phyloP scores from a whole-genome alignment of 106 monocot species.

The Hemerocallis citrina region DNA sequence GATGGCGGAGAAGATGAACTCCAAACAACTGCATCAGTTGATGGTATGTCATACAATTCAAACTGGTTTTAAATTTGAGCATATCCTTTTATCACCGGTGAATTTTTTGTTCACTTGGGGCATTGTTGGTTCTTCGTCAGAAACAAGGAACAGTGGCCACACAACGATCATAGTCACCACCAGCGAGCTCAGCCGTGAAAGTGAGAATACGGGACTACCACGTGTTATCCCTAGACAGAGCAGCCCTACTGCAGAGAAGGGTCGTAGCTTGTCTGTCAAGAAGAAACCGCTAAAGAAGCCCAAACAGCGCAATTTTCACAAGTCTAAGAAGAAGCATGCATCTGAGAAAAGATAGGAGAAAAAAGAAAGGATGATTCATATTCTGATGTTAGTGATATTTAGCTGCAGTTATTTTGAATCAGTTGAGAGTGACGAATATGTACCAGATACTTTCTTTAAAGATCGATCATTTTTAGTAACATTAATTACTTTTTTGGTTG shows the following conservation, averaged over 20 bases:
- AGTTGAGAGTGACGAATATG: too few species aligned
- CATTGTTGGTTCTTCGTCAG: slow-evolving; percentile 1
- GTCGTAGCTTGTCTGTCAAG: neutral
- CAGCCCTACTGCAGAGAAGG: slow-evolving; percentile 4
- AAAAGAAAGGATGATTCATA: slow-evolving; percentile 2
- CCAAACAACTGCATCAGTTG: slow-evolving; percentile 5
- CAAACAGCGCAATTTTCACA: neutral
- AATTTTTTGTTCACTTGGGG: too few species aligned
- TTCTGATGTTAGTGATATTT: too few species aligned
- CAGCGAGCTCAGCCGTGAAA: slow-evolving; percentile 5
- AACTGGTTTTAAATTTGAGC: too few species aligned
- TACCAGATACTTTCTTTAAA: too few species aligned
- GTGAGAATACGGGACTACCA: slow-evolving; percentile 3
- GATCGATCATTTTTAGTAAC: too few species aligned
- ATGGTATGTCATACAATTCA: slow-evolving; percentile 22
- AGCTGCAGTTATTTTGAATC: too few species aligned
- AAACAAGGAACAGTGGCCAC: slow-evolving; percentile 7
- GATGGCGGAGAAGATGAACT: slow-evolving; percentile 32
- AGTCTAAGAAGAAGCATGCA: neutral
- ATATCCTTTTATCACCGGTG: too few species aligned
- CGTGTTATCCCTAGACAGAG: neutral
- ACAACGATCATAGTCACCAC: slow-evolving; percentile 16
- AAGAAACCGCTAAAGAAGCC: slow-evolving; percentile 3
- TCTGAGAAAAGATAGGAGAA: neutral
- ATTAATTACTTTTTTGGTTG: too few species aligned